Evolutionary conservation across 2,329 filamentous ascomycete species (phyloP), one percentile per base, ranked within the genome.

Genomic region (Aspergillus sp.): DNA sequence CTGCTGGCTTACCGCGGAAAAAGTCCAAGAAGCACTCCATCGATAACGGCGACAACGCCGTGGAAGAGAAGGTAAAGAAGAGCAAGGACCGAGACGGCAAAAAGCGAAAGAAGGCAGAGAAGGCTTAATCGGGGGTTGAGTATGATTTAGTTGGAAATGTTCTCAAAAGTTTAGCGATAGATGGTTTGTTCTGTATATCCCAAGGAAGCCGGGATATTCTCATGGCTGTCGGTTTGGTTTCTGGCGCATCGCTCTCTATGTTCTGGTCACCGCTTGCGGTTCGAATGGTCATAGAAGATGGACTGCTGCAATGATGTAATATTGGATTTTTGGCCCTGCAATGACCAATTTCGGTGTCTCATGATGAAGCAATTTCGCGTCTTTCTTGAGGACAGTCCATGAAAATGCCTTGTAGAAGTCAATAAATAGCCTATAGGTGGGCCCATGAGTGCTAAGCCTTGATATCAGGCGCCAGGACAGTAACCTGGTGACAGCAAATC

Each of bases 41-140:
- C 25, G 64, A 66, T 17, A 61, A 55, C 30, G 66, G 64, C 28
- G 71, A 69, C 53, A 69, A 72, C 61, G 67, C 67, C 11, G 71
- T 57, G 8, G 58, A 64, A 13, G 63, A 72, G 64, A 77, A 75
- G 59, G 68, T 69, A 50, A 76, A 74, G 56, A 76, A 74, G 55
- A 67, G 68, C 61, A 79, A 77, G 65, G 72, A 73, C 53, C 71
- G 74, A 58, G 74, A 78, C n/a, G 76, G 78, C 65, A 79, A 72
- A 72, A 74, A 74, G 72, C 73, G 64, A 59, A 79, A 75, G 71
- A 80, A 77, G 68, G 68, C 74, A 31, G 73, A 72, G 45, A 77
- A 77, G 63, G 30, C 58, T 43, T 70, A 69, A 66, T 72, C 66
- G 71, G 72, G 72, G 59, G n/a, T 23, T 17, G 64, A 66, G 63